A percentile compares a stretch with the other conserved stretches of the same genome.
Evolutionary conservation across 1,284 basidiomycete genomes (phyloP).

Genomic region (Puccinia triticina): DNA sequence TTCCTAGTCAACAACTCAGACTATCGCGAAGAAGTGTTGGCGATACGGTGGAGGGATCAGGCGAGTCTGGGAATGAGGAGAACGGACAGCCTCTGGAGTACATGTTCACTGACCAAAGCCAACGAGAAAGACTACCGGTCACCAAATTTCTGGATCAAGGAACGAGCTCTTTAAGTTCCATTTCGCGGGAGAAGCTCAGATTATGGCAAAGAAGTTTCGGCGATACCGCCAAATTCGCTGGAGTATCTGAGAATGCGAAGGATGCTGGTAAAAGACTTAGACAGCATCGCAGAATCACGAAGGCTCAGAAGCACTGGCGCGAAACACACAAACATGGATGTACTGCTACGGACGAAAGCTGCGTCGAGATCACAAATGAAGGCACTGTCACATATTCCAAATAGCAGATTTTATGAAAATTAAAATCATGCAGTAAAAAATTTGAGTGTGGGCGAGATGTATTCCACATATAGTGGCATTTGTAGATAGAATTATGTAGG

Average conservation of each 20-base stretch:
- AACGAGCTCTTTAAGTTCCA: not conserved
- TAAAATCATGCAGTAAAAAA: not conserved
- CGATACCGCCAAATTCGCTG: not conserved
- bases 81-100: not conserved
- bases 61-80: not conserved
- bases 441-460: not conserved
- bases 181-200: not conserved
- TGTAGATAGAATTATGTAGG: not conserved
- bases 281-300: not conserved
- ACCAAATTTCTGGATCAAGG: too few species aligned
- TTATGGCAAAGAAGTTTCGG: not conserved
- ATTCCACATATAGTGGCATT: not conserved
- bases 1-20: not conserved
- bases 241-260: not conserved
- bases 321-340: not conserved
- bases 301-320: not conserved
- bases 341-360: not conserved
- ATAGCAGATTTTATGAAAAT: not conserved
- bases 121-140: too few species aligned
- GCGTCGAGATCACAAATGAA: not conserved
- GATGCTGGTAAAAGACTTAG: not conserved
- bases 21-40: not conserved
- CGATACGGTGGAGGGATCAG: not conserved
- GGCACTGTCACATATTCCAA: not conserved
- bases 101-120: too few species aligned